A percentile compares a stretch with the other conserved stretches of the same genome.
Conservation (phyloP, 148 eudicot genomes). For the Camellia sinensis region DNA sequence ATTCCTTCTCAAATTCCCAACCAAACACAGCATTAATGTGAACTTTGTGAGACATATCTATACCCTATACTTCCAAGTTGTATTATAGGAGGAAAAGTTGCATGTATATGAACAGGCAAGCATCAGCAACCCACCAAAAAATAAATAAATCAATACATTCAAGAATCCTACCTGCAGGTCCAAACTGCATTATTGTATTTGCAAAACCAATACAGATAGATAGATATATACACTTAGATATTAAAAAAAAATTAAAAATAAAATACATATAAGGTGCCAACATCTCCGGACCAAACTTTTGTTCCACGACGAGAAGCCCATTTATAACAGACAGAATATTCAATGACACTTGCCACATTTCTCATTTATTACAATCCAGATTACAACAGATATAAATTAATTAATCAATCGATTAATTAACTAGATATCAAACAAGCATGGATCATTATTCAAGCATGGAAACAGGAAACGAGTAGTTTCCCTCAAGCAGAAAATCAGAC, state of each 20-base stretch:
- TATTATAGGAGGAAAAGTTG: too few species aligned
- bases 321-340: too few species aligned
- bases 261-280: background rate
- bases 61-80: too few species aligned
- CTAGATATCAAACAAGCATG: background rate
- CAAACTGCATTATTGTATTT: too few species aligned
- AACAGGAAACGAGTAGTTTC: constrained; percentile 33
- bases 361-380: background rate
- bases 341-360: background rate
- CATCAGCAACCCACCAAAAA: too few species aligned
- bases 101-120: too few species aligned
- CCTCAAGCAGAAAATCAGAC: background rate
- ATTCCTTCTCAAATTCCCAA: too few species aligned
- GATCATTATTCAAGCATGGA: background rate
- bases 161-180: too few species aligned
- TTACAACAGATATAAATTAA: background rate
- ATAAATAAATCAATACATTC: too few species aligned
- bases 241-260: background rate
- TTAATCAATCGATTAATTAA: constrained; percentile 4
- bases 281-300: background rate
- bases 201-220: too few species aligned
- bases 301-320: background rate
- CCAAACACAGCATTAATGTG: too few species aligned
- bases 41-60: too few species aligned
- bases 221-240: background rate